These are phyloP conservation scores for Fusarium lateritium DNA, from an alignment of 2,329 filamentous ascomycete genomes.

Conservation along the genomic window DNA sequence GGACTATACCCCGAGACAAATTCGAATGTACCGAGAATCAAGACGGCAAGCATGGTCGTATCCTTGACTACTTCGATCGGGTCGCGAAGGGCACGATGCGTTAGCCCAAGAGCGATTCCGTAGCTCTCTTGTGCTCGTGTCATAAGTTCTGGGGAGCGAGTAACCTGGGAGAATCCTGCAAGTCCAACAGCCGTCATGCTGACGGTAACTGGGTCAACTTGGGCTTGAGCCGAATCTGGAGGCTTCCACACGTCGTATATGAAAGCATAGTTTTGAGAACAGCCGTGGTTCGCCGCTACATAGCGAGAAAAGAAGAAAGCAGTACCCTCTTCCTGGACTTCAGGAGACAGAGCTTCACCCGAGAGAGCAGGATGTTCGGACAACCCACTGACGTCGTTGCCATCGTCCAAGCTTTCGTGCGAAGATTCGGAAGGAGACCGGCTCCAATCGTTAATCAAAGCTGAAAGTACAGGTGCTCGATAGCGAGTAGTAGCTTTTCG, in stretches of 20 bases:
- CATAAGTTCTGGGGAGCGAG: conserved; percentile 59
- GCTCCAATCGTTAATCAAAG: conserved; percentile 44
- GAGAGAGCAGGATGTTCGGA: conserved; percentile 37
- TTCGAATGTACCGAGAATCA: conserved; percentile 70
- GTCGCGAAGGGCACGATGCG: conserved; percentile 64
- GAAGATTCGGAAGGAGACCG: conserved; percentile 44
- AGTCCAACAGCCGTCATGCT: conserved; percentile 70
- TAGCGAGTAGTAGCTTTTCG: conserved; percentile 27
- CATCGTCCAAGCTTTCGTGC: conserved; percentile 39
- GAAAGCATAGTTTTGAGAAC: conserved; percentile 67
- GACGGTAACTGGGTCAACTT: conserved; percentile 63
- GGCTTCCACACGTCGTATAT: conserved; percentile 68
- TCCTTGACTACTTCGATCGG: conserved; percentile 62
- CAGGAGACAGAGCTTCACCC: conserved; percentile 28
- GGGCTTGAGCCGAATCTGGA: conserved; percentile 51
- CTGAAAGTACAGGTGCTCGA: conserved; percentile 44
- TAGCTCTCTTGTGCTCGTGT: conserved; percentile 66
- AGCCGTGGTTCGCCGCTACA: conserved; percentile 62
- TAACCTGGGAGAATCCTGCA: conserved; percentile 65
- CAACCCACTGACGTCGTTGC: conserved; percentile 28
- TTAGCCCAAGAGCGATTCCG: conserved; percentile 64
- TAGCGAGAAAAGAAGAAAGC: conserved; percentile 68
- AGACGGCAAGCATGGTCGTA: conserved; percentile 67
- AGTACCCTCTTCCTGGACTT: conserved; percentile 60
- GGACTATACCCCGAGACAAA: conserved; percentile 64